Evolutionary conservation across 306 rosid genomes (phyloP), one percentile per base, ranked within the genome.

Genomic region (Echinosophora koreensis): DNA sequence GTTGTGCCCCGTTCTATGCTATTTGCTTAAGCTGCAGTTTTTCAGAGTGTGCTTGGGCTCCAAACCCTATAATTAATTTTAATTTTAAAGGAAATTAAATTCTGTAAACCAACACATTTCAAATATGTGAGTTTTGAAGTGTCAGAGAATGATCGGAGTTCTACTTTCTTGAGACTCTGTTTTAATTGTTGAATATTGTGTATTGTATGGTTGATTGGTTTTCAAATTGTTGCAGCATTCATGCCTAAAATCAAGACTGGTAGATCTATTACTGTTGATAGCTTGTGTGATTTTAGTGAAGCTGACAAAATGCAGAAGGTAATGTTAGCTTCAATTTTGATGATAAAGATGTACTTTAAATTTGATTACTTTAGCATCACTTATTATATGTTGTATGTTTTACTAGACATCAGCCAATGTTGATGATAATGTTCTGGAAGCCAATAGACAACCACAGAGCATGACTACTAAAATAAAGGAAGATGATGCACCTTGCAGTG

Each of bases 171-270:
- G 18, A 76, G 39, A 71, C 57, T 9, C 0, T 9, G 30, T 65
- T 56, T 49, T 17, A 11, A 56, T 52, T 50, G 55, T 12, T 39
- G 13, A 37, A 2, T 56, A 13, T 35, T 68, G 28, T 38, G 1
- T 56, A 13, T 35, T 68, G 28, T 38, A 47, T 60, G 59, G 57
- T 17, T 62, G 4, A 41, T 65, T 39, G 22, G 42, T n/a, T 76
- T 77, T 50, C 37, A 67, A 58, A 71, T 52, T 71, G 34, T 49
- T 87, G 84, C 97, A 96, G 99, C 99, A 28, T 96, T 86, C 69
- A 89, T 96, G 98, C 89, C 96, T 34, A 93, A 83, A 89, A 91
- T 96, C 86, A 96, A 86, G 96, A 82, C 88, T 2, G 82, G 86
- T 32, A 92, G 99, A 85, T 88, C 98, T 35, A 73, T 92, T 80